Base-by-base conservation (phyloP, 441 rosid species). In the Gossypium davidsonii region DNA sequence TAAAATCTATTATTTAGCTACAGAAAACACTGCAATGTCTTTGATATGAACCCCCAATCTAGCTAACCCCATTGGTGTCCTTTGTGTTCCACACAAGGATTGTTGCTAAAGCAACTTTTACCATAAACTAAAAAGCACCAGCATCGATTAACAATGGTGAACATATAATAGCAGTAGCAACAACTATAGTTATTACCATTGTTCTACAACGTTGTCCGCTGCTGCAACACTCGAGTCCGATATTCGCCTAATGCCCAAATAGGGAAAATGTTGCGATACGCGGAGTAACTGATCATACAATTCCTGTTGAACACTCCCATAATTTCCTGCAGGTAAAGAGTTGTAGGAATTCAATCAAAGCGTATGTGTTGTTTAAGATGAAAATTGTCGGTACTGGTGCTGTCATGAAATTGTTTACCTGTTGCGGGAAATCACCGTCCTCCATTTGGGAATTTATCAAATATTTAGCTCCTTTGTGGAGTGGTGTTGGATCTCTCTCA, bases 361-460 rank as follows among this genome's bases (percentile, higher is more conserved):
- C 6, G 44, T 6, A 7, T 66, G 70, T 14, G 1, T 57, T 12
- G 4, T 25, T 46, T 12, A 6, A 42, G 6, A 44, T 39, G 51
- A 42, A 6, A 18, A 4, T 18, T 39, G 17, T 17, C 8, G 4
- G 51, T n/a, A 63, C n/a, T n/a, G 4, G 2, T 12, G 20, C 1
- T 5, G 4, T 3, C 4, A 1, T 12, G 11, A 20, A 21, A 55
- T 18, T 31, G 34, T 31, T 75, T 71, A 88, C 89, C 90, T 88
- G 34, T 72, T 83, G 88, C 4, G 89, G 93, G 73, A 78, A 87
- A 80, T 89, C 87, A 52, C 91, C 93, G 71, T 83, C 85, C 71
- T 85, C 84, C 88, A 85, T 80, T 69, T 87, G 91, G 20, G 87
- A 73, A 77, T 87, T 84, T 82, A 87, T 83, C 75, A 89, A 79